Evolutionary conservation across 306 rosid genomes (phyloP), one percentile per base, ranked within the genome.

Genomic region (Medicago arabica): DNA sequence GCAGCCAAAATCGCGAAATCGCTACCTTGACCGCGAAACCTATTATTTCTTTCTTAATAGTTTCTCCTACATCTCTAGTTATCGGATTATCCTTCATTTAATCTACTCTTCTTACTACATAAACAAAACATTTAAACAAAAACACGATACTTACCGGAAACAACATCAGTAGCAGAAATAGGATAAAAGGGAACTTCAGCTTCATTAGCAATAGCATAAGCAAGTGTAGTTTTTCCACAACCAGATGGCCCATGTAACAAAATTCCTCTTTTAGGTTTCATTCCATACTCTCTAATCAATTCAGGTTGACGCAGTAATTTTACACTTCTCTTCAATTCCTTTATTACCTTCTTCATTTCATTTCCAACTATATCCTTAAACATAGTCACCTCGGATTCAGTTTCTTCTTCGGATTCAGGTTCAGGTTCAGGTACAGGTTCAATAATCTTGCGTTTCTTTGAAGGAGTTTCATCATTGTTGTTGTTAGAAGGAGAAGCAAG

Each of bases 191-290:
- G 93, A 74, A 89, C 77, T 4, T 88, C 84, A 9, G 94, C 85
- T 83, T 91, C 98, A 71, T 89, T 83, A 10, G 98, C 97, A 36
- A 91, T 91, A 72, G 98, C 98, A 75, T 86, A 90, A 72, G 98
- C 97, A 53, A 93, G 85, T 23, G 69, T 91, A 10, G 97, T 93
- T 81, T 93, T 93, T 28, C 98, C 98, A 81, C 97, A 93, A 10
- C 98, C 98, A 0, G 97, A 91, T 1, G 97, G 97, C 6, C 98
- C 98, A 34, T 87, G 89, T 64, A 93, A 71, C 67, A 93, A 75
- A 75, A 93, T 89, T 57, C 97, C 98, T 5, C 85, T 46, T 78
- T 83, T 79, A 2, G 97, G 96, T 43, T 54, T 82, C 55, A 87
- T 85, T 2, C 97, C 96, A 1, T 89, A 82, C 55, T 78, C 71